phyloP scores from a whole-genome alignment of 1,284 basidiomycete species.

The Apiotrichum gracile region DNA sequence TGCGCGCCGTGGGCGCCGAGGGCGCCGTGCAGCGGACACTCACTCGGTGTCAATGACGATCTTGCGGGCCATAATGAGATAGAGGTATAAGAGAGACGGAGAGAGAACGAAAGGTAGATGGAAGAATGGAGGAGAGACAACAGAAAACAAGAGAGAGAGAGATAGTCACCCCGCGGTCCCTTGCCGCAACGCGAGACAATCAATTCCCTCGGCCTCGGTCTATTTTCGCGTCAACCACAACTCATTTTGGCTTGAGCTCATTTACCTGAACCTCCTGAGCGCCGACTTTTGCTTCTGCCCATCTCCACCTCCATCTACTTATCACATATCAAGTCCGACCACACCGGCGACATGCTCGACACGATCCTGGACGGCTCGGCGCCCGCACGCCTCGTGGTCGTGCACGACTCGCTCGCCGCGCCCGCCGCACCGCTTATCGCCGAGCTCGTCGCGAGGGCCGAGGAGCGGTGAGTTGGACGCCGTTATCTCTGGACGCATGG shows the following conservation, averaged over 20 bases:
- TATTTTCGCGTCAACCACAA: too few species aligned
- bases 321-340: not conserved
- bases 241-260: too few species aligned
- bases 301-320: too few species aligned
- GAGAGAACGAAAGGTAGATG: not conserved
- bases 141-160: not conserved
- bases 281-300: too few species aligned
- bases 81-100: not conserved
- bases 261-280: too few species aligned
- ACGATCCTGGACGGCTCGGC: conserved; percentile 32
- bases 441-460: conserved; percentile 4
- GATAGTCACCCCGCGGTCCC: too few species aligned
- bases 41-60: conserved; percentile 46
- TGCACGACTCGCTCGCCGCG: conserved; percentile 13
- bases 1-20: too few species aligned
- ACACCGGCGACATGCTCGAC: conserved; percentile 15
- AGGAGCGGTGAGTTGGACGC: not conserved
- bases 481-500: too few species aligned
- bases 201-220: too few species aligned
- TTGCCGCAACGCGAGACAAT: too few species aligned
- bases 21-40: conserved; percentile 2
- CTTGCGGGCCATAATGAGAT: conserved; percentile 26
- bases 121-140: not conserved
- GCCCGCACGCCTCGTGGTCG: conserved; percentile 34
- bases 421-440: conserved; percentile 3